phyloP scores from a whole-genome alignment of 306 rosid species.

The Begonia peltatifolia region DNA sequence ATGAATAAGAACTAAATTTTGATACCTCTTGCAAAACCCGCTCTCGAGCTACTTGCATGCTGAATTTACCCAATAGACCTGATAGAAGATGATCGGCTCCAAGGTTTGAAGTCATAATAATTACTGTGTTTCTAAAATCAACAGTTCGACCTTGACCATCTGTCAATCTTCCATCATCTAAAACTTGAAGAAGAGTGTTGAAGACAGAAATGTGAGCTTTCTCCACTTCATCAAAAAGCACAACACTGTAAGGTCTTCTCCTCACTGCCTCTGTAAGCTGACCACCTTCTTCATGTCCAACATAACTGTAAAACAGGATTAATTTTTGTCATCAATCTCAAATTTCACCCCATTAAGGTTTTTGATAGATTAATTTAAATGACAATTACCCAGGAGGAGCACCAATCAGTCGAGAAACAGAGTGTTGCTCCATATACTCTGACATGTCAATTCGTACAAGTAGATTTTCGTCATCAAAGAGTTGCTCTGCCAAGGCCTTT shows the following conservation, averaged over 20 bases:
- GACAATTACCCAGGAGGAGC: slow-evolving; percentile 87
- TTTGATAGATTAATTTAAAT: not conserved
- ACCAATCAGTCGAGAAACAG: slow-evolving; percentile 73
- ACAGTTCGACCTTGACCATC: slow-evolving; percentile 92
- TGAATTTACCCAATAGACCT: slow-evolving; percentile 53
- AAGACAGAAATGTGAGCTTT: slow-evolving; percentile 78
- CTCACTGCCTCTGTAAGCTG: slow-evolving; percentile 90
- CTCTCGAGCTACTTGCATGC: slow-evolving; percentile 72
- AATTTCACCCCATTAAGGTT: no score
- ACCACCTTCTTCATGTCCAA: slow-evolving; percentile 93
- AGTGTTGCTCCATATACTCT: slow-evolving; percentile 89
- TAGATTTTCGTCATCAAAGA: slow-evolving; percentile 72
- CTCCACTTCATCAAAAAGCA: slow-evolving; percentile 86
- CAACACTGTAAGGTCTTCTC: slow-evolving; percentile 77
- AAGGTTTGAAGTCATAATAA: slow-evolving; percentile 86
- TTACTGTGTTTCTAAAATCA: slow-evolving; percentile 75
- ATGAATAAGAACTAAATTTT: not conserved
- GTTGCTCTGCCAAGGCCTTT: slow-evolving; percentile 90
- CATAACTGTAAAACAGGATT: slow-evolving; percentile 29
- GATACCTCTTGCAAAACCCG: slow-evolving; percentile 63
- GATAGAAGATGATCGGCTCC: slow-evolving; percentile 77
- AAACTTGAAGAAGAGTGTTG: slow-evolving; percentile 68
- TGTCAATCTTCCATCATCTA: slow-evolving; percentile 87
- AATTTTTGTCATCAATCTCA: no score
- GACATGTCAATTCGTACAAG: slow-evolving; percentile 87